Percentiles rank a stretch among this genome's conserved stretches.
phyloP scores from a whole-genome alignment of 2,329 filamentous ascomycete genomes.

The Cladophialophora carrionii region DNA sequence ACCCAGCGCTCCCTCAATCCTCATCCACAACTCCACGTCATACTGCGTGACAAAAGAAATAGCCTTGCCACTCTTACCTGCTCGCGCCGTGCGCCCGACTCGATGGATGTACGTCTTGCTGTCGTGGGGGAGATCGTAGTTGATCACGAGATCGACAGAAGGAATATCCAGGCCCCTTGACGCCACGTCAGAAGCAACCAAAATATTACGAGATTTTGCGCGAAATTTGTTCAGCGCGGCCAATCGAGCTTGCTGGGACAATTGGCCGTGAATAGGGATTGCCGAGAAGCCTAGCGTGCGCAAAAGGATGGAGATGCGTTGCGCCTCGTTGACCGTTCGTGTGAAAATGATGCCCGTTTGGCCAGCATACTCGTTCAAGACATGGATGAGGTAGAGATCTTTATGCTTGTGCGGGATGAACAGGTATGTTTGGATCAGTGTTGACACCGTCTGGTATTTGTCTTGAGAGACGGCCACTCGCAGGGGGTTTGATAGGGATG shows the following conservation, averaged over 20 bases:
- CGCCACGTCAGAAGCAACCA: slow-evolving; percentile 89
- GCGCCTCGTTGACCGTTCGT: slow-evolving; percentile 86
- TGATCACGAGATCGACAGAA: slow-evolving; percentile 80
- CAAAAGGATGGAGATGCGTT: slow-evolving; percentile 80
- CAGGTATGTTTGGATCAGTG: slow-evolving; percentile 80
- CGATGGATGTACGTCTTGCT: slow-evolving; percentile 90
- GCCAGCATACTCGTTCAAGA: slow-evolving; percentile 85
- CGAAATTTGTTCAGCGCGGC: slow-evolving; percentile 91
- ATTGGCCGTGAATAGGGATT: slow-evolving; percentile 89
- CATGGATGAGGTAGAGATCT: slow-evolving; percentile 83
- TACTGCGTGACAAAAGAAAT: slow-evolving; percentile 85
- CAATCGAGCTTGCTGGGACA: slow-evolving; percentile 83
- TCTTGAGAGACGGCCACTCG: slow-evolving; percentile 78
- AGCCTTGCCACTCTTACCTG: slow-evolving; percentile 80
- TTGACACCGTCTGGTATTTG: slow-evolving; percentile 90
- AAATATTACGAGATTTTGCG: slow-evolving; percentile 75
- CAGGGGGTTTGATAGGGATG: slow-evolving; percentile 81
- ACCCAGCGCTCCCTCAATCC: slow-evolving; percentile 81
- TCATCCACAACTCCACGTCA: slow-evolving; percentile 76
- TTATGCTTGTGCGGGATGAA: slow-evolving; percentile 87
- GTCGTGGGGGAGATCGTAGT: slow-evolving; percentile 80
- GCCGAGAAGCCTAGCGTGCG: slow-evolving; percentile 84
- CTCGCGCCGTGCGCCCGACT: slow-evolving; percentile 82
- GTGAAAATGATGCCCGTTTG: slow-evolving; percentile 88
- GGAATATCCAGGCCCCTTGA: slow-evolving; percentile 90